Evolutionary conservation across 1,284 basidiomycete species (phyloP).

Genomic region (Austropuccinia psidii): DNA sequence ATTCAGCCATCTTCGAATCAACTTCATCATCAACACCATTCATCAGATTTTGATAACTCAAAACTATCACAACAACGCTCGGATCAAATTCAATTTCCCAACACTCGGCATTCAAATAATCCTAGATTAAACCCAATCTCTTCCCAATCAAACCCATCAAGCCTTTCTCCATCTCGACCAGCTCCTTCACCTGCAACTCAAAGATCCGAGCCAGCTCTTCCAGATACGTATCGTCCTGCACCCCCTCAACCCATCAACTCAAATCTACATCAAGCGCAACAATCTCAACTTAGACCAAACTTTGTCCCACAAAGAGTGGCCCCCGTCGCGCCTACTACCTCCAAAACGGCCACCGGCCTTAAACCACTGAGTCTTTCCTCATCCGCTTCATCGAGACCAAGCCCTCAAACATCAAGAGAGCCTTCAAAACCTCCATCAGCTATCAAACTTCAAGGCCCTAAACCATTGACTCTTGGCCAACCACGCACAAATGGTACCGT

Average conservation of each 20-base stretch:
- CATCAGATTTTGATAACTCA: conserved; percentile 1
- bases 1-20: background rate
- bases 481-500: conserved; percentile 42
- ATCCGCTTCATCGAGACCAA: conserved; percentile 36
- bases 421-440: background rate
- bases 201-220: background rate
- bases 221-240: background rate
- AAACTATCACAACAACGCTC: conserved; percentile 48
- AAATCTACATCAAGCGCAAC: background rate
- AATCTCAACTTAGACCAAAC: conserved; percentile 15
- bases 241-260: background rate
- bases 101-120: conserved; percentile 46
- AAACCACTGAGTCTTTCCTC: conserved; percentile 36
- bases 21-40: background rate
- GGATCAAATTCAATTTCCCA: conserved; percentile 51
- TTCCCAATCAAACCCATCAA: conserved; percentile 55
- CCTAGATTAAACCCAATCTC: conserved; percentile 46
- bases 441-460: conserved; percentile 36
- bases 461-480: conserved; percentile 38
- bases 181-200: background rate
- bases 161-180: conserved; percentile 49
- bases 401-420: background rate
- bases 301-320: conserved; percentile 27
- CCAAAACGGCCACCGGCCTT: background rate
- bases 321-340: background rate